Percentiles rank a stretch among this genome's conserved stretches.
Evolutionary conservation across 768 basidiomycete genomes (phyloP).

Genomic region (Clitopilus hobsonii): DNA sequence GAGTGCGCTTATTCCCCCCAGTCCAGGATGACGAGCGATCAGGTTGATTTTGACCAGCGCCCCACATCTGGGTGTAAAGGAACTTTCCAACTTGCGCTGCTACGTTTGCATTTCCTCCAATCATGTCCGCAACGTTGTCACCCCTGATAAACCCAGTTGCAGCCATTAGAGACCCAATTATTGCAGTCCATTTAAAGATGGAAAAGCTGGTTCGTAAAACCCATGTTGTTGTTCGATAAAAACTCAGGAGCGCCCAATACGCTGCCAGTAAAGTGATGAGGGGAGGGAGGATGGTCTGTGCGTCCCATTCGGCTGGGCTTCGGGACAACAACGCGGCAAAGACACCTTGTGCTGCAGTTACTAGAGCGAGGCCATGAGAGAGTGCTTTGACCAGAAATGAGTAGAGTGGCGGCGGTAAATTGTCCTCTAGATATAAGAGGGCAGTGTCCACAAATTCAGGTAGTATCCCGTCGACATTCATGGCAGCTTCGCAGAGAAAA

Average conservation of each 20-base stretch:
- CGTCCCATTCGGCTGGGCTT: slow-evolving; percentile 58
- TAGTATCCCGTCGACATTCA: slow-evolving; percentile 25
- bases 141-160: slow-evolving; percentile 44
- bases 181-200: slow-evolving; percentile 73
- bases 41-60: slow-evolving; percentile 24
- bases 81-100: slow-evolving; percentile 34
- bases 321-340: slow-evolving; percentile 42
- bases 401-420: slow-evolving; percentile 54
- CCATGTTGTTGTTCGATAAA: slow-evolving; percentile 79
- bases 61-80: slow-evolving; percentile 39
- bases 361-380: slow-evolving; percentile 47
- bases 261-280: slow-evolving; percentile 67
- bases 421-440: slow-evolving; percentile 48
- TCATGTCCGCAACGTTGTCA: background rate
- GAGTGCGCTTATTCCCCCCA: slow-evolving; percentile 1
- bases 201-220: slow-evolving; percentile 61
- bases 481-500: slow-evolving; percentile 15
- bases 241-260: slow-evolving; percentile 70
- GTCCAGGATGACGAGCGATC: slow-evolving; percentile 18
- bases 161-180: slow-evolving; percentile 52
- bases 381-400: slow-evolving; percentile 44
- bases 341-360: slow-evolving; percentile 45
- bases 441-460: slow-evolving; percentile 50
- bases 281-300: slow-evolving; percentile 66
- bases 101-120: slow-evolving; percentile 28